A percentile compares a stretch with the other conserved stretches of the same genome.
Evolutionary conservation across 176 grass and related monocot species (phyloP).

Genomic region (Cocos nucifera): DNA sequence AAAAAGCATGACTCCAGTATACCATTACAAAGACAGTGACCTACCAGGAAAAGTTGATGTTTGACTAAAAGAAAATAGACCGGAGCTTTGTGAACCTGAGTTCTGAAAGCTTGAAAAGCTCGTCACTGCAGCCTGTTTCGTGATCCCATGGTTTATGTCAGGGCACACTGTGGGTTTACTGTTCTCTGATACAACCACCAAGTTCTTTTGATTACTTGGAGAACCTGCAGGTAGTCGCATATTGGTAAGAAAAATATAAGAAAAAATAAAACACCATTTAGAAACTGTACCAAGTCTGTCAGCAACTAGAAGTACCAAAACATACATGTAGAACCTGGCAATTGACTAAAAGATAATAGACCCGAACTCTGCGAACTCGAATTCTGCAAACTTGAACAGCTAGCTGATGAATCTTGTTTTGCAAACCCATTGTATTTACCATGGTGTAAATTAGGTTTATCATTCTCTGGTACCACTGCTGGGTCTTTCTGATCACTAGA

Average conservation of each 20-base stretch:
- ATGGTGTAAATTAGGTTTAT: conserved; percentile 26
- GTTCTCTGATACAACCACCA: neutral
- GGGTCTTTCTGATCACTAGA: conserved; percentile 35
- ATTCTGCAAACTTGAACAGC: conserved; percentile 34
- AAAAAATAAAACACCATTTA: too few species aligned
- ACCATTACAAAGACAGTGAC: neutral
- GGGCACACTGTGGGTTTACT: neutral
- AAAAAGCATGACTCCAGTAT: too few species aligned
- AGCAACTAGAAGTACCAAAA: neutral
- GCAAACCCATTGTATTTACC: conserved; percentile 23
- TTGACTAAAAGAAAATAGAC: conserved; percentile 17
- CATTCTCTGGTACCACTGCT: conserved; percentile 14
- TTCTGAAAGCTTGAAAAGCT: conserved; percentile 3
- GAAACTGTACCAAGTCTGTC: too few species aligned
- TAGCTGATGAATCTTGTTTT: conserved; percentile 19
- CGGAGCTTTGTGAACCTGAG: neutral
- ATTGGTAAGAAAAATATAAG: too few species aligned
- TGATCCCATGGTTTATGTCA: neutral
- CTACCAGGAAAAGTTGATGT: conserved; percentile 4
- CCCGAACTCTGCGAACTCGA: conserved; percentile 28
- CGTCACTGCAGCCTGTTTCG: neutral
- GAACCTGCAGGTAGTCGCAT: neutral
- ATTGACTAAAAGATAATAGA: conserved; percentile 29
- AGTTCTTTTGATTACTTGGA: neutral
- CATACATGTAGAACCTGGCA: conserved; percentile 30